Evolutionary conservation across 2,329 filamentous ascomycete species (phyloP).

Genomic region (Botrytis porri): DNA sequence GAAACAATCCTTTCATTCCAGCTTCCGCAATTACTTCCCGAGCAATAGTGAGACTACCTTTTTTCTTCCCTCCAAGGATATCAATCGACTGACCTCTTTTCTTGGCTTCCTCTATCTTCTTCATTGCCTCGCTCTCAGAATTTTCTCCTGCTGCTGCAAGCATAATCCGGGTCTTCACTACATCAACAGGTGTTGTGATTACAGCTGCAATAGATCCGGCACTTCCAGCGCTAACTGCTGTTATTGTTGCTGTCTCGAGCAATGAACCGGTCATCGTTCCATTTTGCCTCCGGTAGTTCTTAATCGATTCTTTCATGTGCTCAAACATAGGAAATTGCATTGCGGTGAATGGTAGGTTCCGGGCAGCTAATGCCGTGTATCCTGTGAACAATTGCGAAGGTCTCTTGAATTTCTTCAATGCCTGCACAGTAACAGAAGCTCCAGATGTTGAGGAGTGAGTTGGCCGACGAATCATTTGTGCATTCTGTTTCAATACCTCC

Average conservation of each 20-base stretch:
- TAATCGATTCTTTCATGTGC: conserved; percentile 56
- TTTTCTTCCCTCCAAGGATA: conserved; percentile 36
- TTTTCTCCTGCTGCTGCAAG: conserved; percentile 50
- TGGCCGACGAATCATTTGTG: conserved; percentile 67
- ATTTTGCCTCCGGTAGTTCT: conserved; percentile 42
- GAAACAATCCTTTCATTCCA: conserved; percentile 72
- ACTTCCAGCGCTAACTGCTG: conserved; percentile 67
- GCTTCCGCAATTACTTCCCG: conserved; percentile 62
- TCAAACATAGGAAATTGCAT: conserved; percentile 89
- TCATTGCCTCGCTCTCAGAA: conserved; percentile 34
- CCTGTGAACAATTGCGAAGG: conserved; percentile 61
- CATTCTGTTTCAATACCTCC: conserved; percentile 91
- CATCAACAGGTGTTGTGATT: conserved; percentile 85
- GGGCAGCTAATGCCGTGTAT: conserved; percentile 75
- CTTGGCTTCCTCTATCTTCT: conserved; percentile 29
- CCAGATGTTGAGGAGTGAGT: conserved; percentile 30
- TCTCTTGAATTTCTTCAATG: conserved; percentile 54
- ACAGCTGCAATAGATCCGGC: conserved; percentile 74
- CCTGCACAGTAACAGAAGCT: conserved; percentile 50
- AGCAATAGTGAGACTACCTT: conserved; percentile 57
- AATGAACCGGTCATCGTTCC: conserved; percentile 40
- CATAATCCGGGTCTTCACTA: conserved; percentile 90
- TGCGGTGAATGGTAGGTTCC: conserved; percentile 84
- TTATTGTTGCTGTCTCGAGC: conserved; percentile 66
- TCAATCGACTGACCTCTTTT: conserved; percentile 32